Base-by-base conservation (phyloP, 1,139 yeast species). In the Diutina rugosa region DNA sequence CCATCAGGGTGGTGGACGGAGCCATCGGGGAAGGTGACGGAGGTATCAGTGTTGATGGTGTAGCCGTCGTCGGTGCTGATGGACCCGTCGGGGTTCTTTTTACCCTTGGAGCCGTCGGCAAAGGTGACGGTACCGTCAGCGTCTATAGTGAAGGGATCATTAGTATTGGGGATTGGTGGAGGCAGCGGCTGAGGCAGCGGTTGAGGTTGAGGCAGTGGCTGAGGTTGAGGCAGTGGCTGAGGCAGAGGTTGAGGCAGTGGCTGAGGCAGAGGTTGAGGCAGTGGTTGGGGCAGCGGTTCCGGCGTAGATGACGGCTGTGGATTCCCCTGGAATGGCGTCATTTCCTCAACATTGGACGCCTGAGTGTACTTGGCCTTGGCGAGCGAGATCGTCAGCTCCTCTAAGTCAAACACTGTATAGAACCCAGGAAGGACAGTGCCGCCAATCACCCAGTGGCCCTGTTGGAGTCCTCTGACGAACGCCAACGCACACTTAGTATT, bases 351-450 rank as follows among this genome's bases (percentile, higher is more conserved):
- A 47, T 48, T 38, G 12, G 38, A 9, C 12, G 26, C 53, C 10
- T 8, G n/a, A 12, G 55, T 51, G 53, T 55, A 57, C 54, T 61
- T 63, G 30, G 61, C 71, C 59, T 65, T 71, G 16, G 70, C 73
- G 45, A 70, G 49, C 4, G 68, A 63, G 55, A 69, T 63, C 16
- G 62, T 61, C 29, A 59, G 59, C 54, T 63, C 72, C n/a, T 68
- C 70, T 55, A 69, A 66, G 57, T 71, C 67, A 59, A 63, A 69
- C 51, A 67, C 67, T 45, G 66, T 61, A 59, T 70, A 69, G 9
- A 71, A 69, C 45, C 60, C 60, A 62, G 72, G 64, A 63, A 71
- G 67, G 57, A 70, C 68, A 56, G 67, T 64, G 55, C 67, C 72
- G 41, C 74, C 74, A 56, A 69, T 63, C 18, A 32, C 35, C 28